Base-by-base conservation (phyloP, 148 eudicot species). In the Rhododendron vialii region DNA sequence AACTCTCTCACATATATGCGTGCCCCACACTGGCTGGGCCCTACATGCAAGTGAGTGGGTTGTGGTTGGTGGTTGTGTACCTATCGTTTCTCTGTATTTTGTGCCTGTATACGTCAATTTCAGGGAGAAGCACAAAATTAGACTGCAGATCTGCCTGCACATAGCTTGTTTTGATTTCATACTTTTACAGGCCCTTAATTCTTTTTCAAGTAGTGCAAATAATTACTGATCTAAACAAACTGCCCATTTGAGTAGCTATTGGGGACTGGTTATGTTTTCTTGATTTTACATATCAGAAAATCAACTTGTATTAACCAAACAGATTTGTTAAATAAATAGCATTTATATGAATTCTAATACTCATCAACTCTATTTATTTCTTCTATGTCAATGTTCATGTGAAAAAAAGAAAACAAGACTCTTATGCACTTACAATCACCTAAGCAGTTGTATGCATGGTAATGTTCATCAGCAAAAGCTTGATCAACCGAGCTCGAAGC, bases 381-480 rank as follows among this genome's bases (percentile, higher is more conserved):
- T 61, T 61, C 24, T 61, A 61, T 22, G 17, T 61, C 22, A 4
- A 22, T 22, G n/a, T 61, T 18, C 26, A 18, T 10, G 4, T 61
- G 67, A 24, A 61, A 61, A 59, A 24, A 22, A 5, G 17, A 18
- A 61, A 24, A 61, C 8, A 26, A 24, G 30, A 6, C 9, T 67
- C 30, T 26, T 11, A 11, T 26, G 35, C 17, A 26, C 0, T 13
- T 65, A 65, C 63, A 30, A 35, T 30, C n/a, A 7, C 9, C 84
- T 82, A 22, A 82, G 75, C 11, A 38, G 9, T 82, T 53, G 20
- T 61, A 10, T 3, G 5, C 1, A 33, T 63, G 50, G 28, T 82
- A 36, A 48, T n/a, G 41, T 89, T 41, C 86, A 89, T 41, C 86
- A 89, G 91, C 82, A 82, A 87, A 65, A 80, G 81, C 8, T 71